Percentiles rank a stretch among this genome's conserved stretches.
Evolutionary conservation across 2,329 filamentous ascomycete species (phyloP).

Genomic region (Fusarium secorum): DNA sequence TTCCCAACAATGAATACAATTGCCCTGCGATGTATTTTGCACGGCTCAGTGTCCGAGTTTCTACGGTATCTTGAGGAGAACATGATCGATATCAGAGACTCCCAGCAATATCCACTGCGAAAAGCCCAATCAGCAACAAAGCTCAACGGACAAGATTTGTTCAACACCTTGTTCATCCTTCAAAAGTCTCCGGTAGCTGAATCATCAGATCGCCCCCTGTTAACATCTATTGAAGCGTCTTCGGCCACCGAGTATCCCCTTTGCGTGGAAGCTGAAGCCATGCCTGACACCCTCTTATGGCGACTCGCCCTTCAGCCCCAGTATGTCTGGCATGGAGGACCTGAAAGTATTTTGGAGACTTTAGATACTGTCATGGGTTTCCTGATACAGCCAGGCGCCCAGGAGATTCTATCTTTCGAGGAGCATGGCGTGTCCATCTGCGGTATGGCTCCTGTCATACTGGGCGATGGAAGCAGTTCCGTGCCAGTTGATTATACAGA

Average conservation of each 20-base stretch:
- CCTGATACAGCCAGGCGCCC: conserved; percentile 59
- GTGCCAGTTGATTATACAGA: not conserved
- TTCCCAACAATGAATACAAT: conserved; percentile 96
- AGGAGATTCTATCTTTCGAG: conserved; percentile 63
- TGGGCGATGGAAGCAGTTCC: not conserved
- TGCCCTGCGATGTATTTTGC: conserved; percentile 74
- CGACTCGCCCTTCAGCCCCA: conserved; percentile 73
- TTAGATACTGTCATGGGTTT: conserved; percentile 67
- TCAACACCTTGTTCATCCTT: conserved; percentile 65
- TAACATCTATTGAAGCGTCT: conserved; percentile 68
- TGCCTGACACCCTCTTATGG: conserved; percentile 67
- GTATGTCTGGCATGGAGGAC: conserved; percentile 57
- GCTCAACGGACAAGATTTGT: conserved; percentile 52
- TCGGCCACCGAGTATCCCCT: conserved; percentile 82
- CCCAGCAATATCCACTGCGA: conserved; percentile 80
- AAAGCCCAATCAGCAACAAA: conserved; percentile 62
- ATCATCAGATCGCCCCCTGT: conserved; percentile 49
- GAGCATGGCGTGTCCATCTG: conserved; percentile 68
- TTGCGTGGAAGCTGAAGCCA: conserved; percentile 80
- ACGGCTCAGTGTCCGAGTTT: conserved; percentile 71
- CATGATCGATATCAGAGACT: conserved; percentile 69
- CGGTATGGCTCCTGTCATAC: conserved; percentile 56
- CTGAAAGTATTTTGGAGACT: conserved; percentile 60
- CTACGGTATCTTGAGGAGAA: conserved; percentile 77
- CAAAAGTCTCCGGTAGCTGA: conserved; percentile 50